Evolutionary conservation across 75 land plant genomes (phyloP).

Genomic region (Picea glauca): DNA sequence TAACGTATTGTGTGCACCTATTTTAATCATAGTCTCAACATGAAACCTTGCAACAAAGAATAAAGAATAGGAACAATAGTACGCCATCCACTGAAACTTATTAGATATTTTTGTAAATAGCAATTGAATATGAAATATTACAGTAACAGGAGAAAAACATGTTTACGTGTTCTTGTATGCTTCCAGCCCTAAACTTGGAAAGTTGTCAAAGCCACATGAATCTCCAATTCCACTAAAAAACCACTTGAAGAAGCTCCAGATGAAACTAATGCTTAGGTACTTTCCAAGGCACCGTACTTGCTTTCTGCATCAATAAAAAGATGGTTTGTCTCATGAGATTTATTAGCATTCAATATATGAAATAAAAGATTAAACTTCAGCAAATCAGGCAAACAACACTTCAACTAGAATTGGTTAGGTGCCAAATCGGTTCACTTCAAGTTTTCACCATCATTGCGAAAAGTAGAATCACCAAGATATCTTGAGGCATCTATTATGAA

Average conservation of each 20-base stretch:
- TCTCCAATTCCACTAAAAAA: constrained; percentile 58
- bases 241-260: constrained; percentile 70
- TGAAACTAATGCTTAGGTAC: constrained; percentile 40
- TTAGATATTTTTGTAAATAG: background rate
- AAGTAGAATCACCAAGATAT: too few species aligned
- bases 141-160: constrained; percentile 14
- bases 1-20: background rate
- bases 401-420: background rate
- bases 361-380: background rate
- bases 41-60: background rate
- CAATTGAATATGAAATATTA: constrained; percentile 19
- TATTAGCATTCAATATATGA: background rate
- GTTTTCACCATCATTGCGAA: too few species aligned
- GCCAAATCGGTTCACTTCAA: background rate
- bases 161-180: constrained; percentile 55
- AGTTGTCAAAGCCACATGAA: constrained; percentile 54
- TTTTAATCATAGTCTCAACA: background rate
- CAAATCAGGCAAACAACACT: background rate
- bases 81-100: background rate
- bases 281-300: constrained; percentile 56
- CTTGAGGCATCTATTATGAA: too few species aligned
- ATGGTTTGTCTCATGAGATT: background rate
- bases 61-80: background rate
- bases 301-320: constrained; percentile 30
- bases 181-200: constrained; percentile 41